A percentile compares a stretch with the other conserved stretches of the same genome.
These are phyloP conservation scores for Kandelia obovata DNA, from an alignment of 345 rosid genomes.

Conservation along the genomic window DNA sequence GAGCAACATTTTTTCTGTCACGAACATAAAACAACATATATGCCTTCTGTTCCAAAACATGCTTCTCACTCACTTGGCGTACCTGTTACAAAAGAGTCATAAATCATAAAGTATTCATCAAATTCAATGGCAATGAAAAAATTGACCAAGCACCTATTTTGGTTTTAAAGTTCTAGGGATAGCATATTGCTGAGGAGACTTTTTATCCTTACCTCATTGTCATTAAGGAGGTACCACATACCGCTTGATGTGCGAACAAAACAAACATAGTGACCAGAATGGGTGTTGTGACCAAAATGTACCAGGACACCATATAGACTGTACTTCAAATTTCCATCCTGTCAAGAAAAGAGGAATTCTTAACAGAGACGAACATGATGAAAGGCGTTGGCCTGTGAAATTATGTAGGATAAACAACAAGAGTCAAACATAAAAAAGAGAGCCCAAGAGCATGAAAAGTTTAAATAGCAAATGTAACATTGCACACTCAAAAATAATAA, in stretches of 20 bases:
- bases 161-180: no score
- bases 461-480: no score
- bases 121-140: background rate
- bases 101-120: constrained; percentile 5
- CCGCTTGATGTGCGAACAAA: constrained; percentile 91
- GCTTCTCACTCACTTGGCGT: constrained; percentile 66
- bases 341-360: constrained; percentile 19
- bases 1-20: constrained; percentile 51
- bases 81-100: constrained; percentile 49
- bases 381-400: no score
- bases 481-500: no score
- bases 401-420: background rate
- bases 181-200: no score
- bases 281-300: constrained; percentile 81
- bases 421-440: background rate
- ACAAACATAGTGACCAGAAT: constrained; percentile 88
- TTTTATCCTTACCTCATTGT: constrained; percentile 57
- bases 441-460: background rate
- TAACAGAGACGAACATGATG: background rate
- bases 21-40: constrained; percentile 98
- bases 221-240: constrained; percentile 92
- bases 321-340: constrained; percentile 90
- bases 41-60: constrained; percentile 84
- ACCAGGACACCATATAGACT: constrained; percentile 90
- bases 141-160: background rate